These are phyloP conservation scores for Raddia distichophylla DNA, from an alignment of 176 grass and related monocot genomes.

Conservation along the genomic window DNA sequence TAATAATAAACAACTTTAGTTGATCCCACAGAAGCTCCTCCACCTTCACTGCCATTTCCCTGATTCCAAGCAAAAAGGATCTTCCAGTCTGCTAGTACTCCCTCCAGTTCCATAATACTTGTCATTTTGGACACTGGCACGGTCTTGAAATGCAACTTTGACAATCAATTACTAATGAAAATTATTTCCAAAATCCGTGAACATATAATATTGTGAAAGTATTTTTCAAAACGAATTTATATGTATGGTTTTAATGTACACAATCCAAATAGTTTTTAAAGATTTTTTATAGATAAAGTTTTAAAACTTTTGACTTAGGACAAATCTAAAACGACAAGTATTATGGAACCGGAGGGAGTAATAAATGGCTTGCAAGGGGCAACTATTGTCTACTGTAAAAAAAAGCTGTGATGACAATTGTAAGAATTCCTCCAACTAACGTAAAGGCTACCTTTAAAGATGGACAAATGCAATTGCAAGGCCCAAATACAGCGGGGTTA, in stretches of 20 bases:
- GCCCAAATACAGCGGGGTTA: constrained; percentile 12
- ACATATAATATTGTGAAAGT: too few relatives aligned
- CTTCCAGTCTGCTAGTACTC: background rate
- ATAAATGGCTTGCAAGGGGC: background rate
- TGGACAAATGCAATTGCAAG: background rate
- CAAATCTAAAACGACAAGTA: too few relatives aligned
- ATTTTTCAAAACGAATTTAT: too few relatives aligned
- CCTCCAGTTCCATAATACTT: too few relatives aligned
- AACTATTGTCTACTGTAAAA: background rate
- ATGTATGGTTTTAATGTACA: too few relatives aligned
- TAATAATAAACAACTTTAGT: constrained; percentile 3
- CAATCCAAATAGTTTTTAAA: too few relatives aligned
- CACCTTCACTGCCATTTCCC: background rate
- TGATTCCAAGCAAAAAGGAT: constrained; percentile 20
- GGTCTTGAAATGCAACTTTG: too few relatives aligned
- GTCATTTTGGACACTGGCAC: too few relatives aligned
- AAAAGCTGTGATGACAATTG: background rate
- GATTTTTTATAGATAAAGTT: too few relatives aligned
- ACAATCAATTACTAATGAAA: too few relatives aligned
- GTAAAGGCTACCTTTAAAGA: background rate
- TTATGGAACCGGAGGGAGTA: background rate
- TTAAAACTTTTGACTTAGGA: too few relatives aligned
- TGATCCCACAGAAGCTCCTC: background rate
- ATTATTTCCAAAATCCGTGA: too few relatives aligned
- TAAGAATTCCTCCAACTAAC: constrained; percentile 25